Evolutionary conservation across 768 basidiomycete species (phyloP).

Genomic region (Boletus sp.): DNA sequence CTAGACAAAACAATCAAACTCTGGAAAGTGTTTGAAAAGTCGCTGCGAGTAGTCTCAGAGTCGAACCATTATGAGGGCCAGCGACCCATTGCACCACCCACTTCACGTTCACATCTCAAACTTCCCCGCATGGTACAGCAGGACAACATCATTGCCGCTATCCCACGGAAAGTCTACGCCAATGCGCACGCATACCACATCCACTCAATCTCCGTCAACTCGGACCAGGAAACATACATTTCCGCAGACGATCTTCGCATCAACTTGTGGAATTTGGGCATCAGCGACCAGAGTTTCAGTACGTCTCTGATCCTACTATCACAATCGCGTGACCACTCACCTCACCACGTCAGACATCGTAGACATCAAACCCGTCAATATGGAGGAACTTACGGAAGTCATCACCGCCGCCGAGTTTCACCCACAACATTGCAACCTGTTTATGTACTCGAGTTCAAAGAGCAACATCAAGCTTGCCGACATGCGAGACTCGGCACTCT

Average conservation of each 20-base stretch:
- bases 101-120: conserved; percentile 58
- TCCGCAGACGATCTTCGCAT: conserved; percentile 97
- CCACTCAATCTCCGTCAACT: conserved; percentile 99
- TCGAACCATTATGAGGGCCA: conserved; percentile 90
- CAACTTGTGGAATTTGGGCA: conserved; percentile 98
- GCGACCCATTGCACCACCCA: conserved; percentile 64
- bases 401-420: conserved; percentile 99
- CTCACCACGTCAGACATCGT: conserved; percentile 75
- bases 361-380: conserved; percentile 99
- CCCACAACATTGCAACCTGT: conserved; percentile 94
- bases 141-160: conserved; percentile 98
- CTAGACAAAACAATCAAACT: conserved; percentile 99
- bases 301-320: conserved; percentile 35
- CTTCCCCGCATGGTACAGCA: conserved; percentile 91
- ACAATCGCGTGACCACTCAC: conserved; percentile 5
- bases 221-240: conserved; percentile 98
- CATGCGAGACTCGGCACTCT: conserved; percentile 97
- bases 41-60: conserved; percentile 91
- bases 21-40: conserved; percentile 99
- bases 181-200: conserved; percentile 99
- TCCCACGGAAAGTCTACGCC: conserved; percentile 97
- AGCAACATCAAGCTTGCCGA: conserved; percentile 99
- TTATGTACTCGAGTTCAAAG: conserved; percentile 99
- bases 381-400: conserved; percentile 99
- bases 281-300: conserved; percentile 99